Conservation (phyloP, 352 stramenopile genomes). For the Globisporangium sylvaticum region DNA sequence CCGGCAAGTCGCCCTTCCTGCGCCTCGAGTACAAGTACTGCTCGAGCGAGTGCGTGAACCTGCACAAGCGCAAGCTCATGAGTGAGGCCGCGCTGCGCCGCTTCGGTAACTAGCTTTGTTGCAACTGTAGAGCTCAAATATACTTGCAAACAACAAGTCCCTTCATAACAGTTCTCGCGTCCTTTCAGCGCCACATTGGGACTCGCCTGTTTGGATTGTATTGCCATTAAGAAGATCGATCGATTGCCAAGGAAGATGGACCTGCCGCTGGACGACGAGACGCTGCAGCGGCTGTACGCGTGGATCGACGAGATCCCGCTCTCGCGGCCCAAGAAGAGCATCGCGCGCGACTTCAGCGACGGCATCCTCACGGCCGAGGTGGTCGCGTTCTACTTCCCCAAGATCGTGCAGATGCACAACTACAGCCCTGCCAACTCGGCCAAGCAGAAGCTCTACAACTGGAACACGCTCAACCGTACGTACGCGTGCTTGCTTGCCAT, state of each 20-base stretch:
- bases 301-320: slow-evolving; percentile 96
- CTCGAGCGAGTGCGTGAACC: slow-evolving; percentile 91
- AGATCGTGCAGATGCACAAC: slow-evolving; percentile 96
- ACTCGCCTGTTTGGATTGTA: background rate
- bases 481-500: background rate
- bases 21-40: slow-evolving; percentile 93
- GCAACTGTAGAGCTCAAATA: background rate
- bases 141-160: background rate
- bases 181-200: slow-evolving; percentile 18
- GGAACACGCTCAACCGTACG: slow-evolving; percentile 91
- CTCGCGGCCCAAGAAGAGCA: slow-evolving; percentile 93
- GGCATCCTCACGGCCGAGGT: slow-evolving; percentile 89
- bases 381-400: slow-evolving; percentile 93
- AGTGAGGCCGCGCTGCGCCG: slow-evolving; percentile 88
- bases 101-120: slow-evolving; percentile 40
- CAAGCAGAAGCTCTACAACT: slow-evolving; percentile 96
- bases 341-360: slow-evolving; percentile 94
- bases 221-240: background rate
- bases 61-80: slow-evolving; percentile 92
- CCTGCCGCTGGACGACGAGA: slow-evolving; percentile 81
- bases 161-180: slow-evolving; percentile 22
- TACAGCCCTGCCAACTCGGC: slow-evolving; percentile 92
- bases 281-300: slow-evolving; percentile 90
- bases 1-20: slow-evolving; percentile 86
- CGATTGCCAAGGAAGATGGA: slow-evolving; percentile 27